Conservation (phyloP, 2,329 filamentous ascomycete species). For the Bipolaris sorokiniana region DNA sequence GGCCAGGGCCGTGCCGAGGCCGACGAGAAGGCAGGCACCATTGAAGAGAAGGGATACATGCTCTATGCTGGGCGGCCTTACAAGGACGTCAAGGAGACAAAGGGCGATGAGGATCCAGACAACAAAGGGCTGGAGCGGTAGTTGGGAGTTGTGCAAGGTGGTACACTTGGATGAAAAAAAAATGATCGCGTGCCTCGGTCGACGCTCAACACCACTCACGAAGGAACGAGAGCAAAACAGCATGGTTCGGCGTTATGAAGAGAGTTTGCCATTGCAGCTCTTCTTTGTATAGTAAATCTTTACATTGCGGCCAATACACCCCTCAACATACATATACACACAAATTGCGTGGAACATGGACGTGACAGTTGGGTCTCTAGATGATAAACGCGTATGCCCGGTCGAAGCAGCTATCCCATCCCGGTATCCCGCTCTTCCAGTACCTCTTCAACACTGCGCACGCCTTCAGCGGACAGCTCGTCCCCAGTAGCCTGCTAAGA, state of each 20-base stretch:
- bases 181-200: not conserved
- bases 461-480: conserved; percentile 31
- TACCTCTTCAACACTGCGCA: conserved; percentile 30
- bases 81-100: conserved; percentile 37
- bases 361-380: conserved; percentile 11
- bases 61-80: conserved; percentile 45
- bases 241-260: conserved; percentile 21
- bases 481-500: conserved; percentile 27
- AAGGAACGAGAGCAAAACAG: not conserved
- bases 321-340: not conserved
- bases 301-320: conserved; percentile 9
- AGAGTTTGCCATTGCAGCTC: conserved; percentile 2
- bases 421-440: conserved; percentile 28
- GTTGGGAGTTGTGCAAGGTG: conserved; percentile 6
- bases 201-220: not conserved
- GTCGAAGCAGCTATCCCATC: conserved; percentile 43
- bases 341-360: not conserved
- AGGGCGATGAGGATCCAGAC: conserved; percentile 38
- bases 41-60: conserved; percentile 50
- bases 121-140: conserved; percentile 27
- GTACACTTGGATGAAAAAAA: not conserved
- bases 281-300: conserved; percentile 23
- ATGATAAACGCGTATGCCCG: conserved; percentile 32
- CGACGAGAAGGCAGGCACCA: conserved; percentile 44
- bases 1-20: conserved; percentile 35